Evolutionary conservation across 176 grass and related monocot genomes (phyloP), one percentile per base, ranked within the genome.

Genomic region (Tuctoria greenei): DNA sequence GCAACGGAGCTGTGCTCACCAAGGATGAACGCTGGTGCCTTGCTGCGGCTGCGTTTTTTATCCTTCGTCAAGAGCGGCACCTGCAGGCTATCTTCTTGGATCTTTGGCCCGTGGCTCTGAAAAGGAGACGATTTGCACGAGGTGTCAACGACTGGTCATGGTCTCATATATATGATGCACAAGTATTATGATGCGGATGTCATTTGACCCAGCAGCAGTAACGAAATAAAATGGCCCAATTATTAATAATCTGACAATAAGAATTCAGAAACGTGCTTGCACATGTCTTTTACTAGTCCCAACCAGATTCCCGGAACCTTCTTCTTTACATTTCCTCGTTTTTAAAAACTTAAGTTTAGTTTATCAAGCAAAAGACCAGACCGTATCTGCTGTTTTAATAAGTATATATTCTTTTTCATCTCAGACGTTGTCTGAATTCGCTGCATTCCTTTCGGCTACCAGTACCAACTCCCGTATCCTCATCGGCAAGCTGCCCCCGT

Each of bases 1-100:
- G 21, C 18, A 54, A 54, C 8, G 18, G 42, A 50, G 15, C 9
- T 59, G 50, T 67, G 25, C 71, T 86, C 66, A 86, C 84, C 79
- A 10, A 86, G 58, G 44, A 86, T 31, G 24, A 86, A 27, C 26
- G 66, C 65, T 0, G 72, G 84, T 7, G 78, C 84, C 66, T 81
- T 81, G 64, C 72, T 76, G 56, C 72, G 58, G 11, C n/a, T n/a
- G 11, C 46, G 64, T 36, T 81, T 76, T 24, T 77, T 86, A 0
- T 77, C 66, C 58, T 81, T 81, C n/a, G n/a, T n/a, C 3, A 86
- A 35, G n/a, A 86, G 78, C 5, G 84, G 84, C 45, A 24, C 46
- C 27, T 67, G n/a, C 27, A 85, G 61, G 40, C 49, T 73, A 8
- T 64, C 79, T 0, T 86, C 66, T 40, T 66, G 27, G 23, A 50